Conservation (phyloP, 163 green algal genomes). For the Botryococcus braunii region DNA sequence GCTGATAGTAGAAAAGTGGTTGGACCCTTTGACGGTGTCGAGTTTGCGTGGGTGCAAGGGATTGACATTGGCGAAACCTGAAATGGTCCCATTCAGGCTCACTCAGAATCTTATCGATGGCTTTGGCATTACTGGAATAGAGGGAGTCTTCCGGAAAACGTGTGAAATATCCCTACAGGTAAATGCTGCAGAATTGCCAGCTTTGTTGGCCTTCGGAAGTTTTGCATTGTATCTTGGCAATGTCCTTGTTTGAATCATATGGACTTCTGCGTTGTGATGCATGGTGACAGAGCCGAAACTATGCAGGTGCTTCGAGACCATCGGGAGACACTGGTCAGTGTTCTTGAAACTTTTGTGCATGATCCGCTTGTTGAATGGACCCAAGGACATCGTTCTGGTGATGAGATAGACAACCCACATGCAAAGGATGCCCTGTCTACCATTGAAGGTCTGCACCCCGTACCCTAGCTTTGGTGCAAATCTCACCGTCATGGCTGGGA, state of each 20-base stretch:
- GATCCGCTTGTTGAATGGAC: slow-evolving; percentile 96
- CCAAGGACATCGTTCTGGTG: slow-evolving; percentile 10
- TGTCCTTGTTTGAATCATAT: no score
- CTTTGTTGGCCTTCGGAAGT: no score
- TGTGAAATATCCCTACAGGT: slow-evolving; percentile 82
- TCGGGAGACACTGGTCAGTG: slow-evolving; percentile 70
- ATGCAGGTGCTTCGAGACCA: slow-evolving; percentile 71
- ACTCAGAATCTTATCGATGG: slow-evolving; percentile 95
- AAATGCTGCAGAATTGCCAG: no score
- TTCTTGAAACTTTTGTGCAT: slow-evolving; percentile 94
- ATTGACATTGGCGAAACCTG: slow-evolving; percentile 68
- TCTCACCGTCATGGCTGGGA: no score
- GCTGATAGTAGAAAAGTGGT: not conserved
- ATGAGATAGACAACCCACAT: slow-evolving; percentile 33
- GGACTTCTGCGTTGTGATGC: no score
- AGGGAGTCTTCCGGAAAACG: slow-evolving; percentile 77
- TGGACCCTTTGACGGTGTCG: not conserved
- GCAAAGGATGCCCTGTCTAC: slow-evolving; percentile 76
- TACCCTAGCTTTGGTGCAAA: no score
- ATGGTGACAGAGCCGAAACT: slow-evolving; percentile 10
- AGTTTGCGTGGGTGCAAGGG: slow-evolving; percentile 23
- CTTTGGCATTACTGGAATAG: slow-evolving; percentile 79
- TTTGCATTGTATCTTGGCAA: no score
- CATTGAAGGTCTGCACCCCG: slow-evolving; percentile 77
- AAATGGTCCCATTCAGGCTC: slow-evolving; percentile 90